Evolutionary conservation across 495 filamentous ascomycete species (phyloP).

Genomic region (Cudoniella acicularis): DNA sequence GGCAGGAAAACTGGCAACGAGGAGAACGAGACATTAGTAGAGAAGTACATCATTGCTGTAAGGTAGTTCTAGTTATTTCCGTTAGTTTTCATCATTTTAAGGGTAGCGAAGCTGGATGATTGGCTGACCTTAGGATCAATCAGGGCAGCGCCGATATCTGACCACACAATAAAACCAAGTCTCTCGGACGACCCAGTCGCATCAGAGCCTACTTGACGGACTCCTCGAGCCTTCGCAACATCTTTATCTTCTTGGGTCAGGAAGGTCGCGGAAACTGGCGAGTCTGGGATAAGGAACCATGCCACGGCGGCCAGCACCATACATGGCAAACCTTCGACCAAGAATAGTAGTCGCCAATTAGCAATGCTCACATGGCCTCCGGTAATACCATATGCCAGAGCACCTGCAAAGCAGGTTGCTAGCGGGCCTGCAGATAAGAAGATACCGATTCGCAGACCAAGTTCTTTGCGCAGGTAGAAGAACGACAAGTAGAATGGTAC

Average conservation of each 20-base stretch:
- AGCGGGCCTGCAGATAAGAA: slow-evolving; percentile 76
- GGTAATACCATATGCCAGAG: slow-evolving; percentile 79
- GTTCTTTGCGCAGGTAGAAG: slow-evolving; percentile 75
- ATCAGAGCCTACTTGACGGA: slow-evolving; percentile 57
- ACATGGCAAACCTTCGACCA: slow-evolving; percentile 76
- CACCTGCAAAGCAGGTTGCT: slow-evolving; percentile 78
- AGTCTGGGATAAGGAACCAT: slow-evolving; percentile 68
- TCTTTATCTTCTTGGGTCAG: slow-evolving; percentile 66
- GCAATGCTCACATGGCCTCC: slow-evolving; percentile 61
- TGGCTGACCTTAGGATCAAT: slow-evolving; percentile 46
- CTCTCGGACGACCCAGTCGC: slow-evolving; percentile 26
- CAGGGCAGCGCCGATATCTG: slow-evolving; percentile 53
- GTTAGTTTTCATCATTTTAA: slow-evolving; percentile 28
- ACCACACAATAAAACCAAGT: slow-evolving; percentile 48
- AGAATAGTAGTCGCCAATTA: slow-evolving; percentile 76
- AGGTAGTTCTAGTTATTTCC: background rate
- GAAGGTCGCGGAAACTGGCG: slow-evolving; percentile 63
- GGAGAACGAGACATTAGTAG: slow-evolving; percentile 62
- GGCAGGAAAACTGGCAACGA: slow-evolving; percentile 82
- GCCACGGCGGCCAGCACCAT: slow-evolving; percentile 58
- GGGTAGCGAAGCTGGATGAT: background rate
- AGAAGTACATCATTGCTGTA: slow-evolving; percentile 42
- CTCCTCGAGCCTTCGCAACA: slow-evolving; percentile 58
- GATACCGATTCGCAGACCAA: slow-evolving; percentile 71
- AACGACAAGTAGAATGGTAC: slow-evolving; percentile 74